Conservation (phyloP, 805 yeast species). For the Wickerhamiella spandovensis region DNA sequence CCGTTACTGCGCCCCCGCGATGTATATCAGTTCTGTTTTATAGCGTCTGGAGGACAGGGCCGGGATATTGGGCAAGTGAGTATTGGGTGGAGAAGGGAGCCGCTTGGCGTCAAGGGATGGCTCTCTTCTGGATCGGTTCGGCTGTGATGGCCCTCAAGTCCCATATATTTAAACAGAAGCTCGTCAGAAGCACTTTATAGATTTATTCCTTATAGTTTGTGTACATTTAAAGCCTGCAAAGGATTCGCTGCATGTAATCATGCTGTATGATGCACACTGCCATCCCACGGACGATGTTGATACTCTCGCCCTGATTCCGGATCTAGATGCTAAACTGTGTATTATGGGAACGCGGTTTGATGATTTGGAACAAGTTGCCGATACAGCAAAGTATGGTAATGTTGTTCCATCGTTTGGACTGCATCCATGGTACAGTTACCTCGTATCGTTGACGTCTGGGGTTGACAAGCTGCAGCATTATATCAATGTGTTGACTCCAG, state of each 20-base stretch:
- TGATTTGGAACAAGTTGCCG: constrained; percentile 24
- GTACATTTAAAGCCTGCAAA: too few relatives aligned
- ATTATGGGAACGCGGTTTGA: constrained; percentile 27
- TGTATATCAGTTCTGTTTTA: not conserved
- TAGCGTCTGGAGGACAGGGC: not conserved
- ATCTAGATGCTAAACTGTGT: constrained; percentile 16
- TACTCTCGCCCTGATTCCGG: constrained; percentile 11
- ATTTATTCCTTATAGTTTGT: not conserved
- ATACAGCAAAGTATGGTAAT: constrained; percentile 19
- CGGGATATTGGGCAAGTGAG: not conserved
- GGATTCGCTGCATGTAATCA: not conserved
- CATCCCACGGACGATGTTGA: constrained; percentile 27
- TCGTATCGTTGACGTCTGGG: constrained; percentile 30
- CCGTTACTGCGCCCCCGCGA: not conserved
- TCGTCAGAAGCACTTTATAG: not conserved
- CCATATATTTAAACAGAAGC: too few relatives aligned
- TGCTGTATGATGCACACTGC: constrained; percentile 29
- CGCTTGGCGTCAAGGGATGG: not conserved
- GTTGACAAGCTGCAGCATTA: constrained; percentile 37
- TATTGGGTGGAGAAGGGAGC: not conserved
- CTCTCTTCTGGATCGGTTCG: not conserved
- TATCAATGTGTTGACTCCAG: constrained; percentile 31
- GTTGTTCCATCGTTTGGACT: constrained; percentile 37
- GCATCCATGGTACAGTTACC: constrained; percentile 87
- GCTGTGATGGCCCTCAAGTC: not conserved